Evolutionary conservation across 345 rosid species (phyloP).

Genomic region (Moricandia moricandioides): DNA sequence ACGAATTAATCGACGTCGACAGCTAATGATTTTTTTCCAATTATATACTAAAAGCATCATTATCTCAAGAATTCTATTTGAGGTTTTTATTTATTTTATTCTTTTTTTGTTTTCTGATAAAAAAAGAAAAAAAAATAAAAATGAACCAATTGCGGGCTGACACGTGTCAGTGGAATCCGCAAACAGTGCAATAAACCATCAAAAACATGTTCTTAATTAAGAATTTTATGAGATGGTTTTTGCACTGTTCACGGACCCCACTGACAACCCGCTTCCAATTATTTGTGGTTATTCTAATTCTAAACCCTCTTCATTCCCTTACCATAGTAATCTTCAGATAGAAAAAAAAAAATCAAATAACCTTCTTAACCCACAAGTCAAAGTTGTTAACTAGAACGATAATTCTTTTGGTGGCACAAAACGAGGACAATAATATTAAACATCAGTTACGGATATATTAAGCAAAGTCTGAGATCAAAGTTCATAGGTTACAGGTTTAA

Average conservation of each 20-base stretch:
- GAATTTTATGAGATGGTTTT: too few species aligned
- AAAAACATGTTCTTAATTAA: too few species aligned
- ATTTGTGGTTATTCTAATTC: neutral
- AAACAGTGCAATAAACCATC: too few species aligned
- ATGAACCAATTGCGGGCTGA: too few species aligned
- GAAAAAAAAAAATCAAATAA: neutral
- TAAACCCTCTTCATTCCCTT: neutral
- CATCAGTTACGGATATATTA: neutral
- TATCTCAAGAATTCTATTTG: too few species aligned
- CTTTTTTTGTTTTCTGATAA: too few species aligned
- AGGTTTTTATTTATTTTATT: too few species aligned
- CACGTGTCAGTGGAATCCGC: too few species aligned
- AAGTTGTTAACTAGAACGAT: neutral
- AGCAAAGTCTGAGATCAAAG: neutral
- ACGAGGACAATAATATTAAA: neutral
- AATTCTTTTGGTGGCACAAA: neutral
- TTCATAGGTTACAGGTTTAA: neutral
- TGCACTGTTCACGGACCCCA: too few species aligned
- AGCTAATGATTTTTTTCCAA: too few species aligned
- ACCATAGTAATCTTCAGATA: neutral
- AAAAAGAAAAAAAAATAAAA: too few species aligned
- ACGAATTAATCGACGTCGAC: neutral
- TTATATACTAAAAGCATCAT: too few species aligned
- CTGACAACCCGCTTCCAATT: neutral
- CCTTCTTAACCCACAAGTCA: conserved; percentile 10